Evolutionary conservation across 1,139 yeast genomes (phyloP), one percentile per base, ranked within the genome.

Genomic region (Diutina ranongensis): DNA sequence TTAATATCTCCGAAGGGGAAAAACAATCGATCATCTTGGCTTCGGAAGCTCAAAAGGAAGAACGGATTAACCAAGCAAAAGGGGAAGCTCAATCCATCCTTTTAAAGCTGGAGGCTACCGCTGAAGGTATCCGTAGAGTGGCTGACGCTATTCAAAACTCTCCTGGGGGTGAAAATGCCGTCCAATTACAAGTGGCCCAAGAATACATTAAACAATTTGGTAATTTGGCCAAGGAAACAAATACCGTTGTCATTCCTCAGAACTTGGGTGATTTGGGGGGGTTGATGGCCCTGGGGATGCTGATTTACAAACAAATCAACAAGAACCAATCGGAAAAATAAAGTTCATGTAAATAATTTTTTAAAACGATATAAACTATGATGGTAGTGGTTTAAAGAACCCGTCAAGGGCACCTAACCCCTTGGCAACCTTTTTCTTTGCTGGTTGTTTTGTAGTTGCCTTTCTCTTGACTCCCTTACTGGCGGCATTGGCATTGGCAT

Each of bases 131-230:
- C 52, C 70, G 68, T 52, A 64, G 68, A 49, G 68, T 85, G 48
- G 86, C 94, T 19, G 59, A 68, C 45, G 87, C 94, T 25, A 83
- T 85, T 54, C 63, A 72, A 47, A 71, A 72, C 45, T 76, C 86
- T 19, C 81, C 84, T 7, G 83, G 83, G 49, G 92, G 94, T 44
- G 67, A 66, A 48, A 83, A 82, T 45, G 95, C 94, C 3, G 87
- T 85, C 38, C 68, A 80, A 32, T 71, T 86, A 52, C 88, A 81
- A 60, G 80, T 86, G 44, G 95, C 95, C 19, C 92, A 83, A 58
- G 84, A 82, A 57, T 85, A 85, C 59, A 85, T 85, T 49, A 83
- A 79, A 49, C 86, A 89, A 44, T 85, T 85, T 59, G 84, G 86
- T 45, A 80, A 84, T 53, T 69, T 85, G 58, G 95, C 95, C 41